Evolutionary conservation across 2,329 filamentous ascomycete species (phyloP).

Genomic region (Dryadomyces quercivorus): DNA sequence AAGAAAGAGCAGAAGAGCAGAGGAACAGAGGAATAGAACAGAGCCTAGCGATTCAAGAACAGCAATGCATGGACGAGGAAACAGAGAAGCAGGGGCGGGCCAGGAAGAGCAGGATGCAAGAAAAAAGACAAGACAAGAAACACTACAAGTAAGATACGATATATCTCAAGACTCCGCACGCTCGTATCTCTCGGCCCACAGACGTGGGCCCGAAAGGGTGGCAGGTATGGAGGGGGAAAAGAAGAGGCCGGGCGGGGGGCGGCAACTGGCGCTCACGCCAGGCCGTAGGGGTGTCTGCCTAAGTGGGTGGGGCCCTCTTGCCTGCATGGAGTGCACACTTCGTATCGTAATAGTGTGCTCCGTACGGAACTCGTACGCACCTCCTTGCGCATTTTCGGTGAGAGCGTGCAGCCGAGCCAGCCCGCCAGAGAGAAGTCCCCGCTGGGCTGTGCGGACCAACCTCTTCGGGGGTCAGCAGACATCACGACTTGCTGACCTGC

Average conservation of each 20-base stretch:
- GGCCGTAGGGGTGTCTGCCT: background rate
- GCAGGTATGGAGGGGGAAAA: background rate
- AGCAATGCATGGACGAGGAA: background rate
- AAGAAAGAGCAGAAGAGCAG: background rate
- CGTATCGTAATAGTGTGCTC: too few relatives aligned
- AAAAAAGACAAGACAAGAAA: background rate
- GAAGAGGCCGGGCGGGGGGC: conserved; percentile 1
- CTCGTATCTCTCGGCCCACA: background rate
- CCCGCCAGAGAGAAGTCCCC: background rate
- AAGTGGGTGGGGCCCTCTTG: background rate
- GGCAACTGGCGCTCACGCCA: background rate
- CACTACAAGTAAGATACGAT: background rate
- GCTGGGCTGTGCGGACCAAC: too few relatives aligned
- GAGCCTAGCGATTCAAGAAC: too few relatives aligned
- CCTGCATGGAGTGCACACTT: background rate
- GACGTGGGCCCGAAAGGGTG: background rate
- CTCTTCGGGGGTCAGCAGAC: too few relatives aligned
- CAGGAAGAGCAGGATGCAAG: background rate
- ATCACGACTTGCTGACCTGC: too few relatives aligned
- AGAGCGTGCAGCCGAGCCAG: background rate
- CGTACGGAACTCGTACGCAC: too few relatives aligned
- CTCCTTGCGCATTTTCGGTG: background rate
- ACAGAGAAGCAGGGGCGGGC: background rate
- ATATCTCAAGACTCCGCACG: background rate
- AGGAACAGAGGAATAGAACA: background rate